These are phyloP conservation scores for Bocquillonia castaneifolia DNA, from an alignment of 441 rosid species.

Conservation along the genomic window DNA sequence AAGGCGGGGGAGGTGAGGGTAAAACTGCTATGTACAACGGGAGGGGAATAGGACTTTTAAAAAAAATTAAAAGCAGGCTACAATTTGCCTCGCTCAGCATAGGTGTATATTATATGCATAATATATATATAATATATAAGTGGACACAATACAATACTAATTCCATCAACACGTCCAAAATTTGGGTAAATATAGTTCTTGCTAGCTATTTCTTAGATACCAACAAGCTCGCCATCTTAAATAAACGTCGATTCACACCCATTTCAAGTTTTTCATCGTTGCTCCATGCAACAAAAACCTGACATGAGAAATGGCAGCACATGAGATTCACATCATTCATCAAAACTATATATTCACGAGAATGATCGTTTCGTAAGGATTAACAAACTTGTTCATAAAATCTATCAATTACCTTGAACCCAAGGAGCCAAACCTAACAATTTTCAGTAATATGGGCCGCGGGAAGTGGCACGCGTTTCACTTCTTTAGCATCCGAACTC, in stretches of 20 bases:
- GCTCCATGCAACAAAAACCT: slow-evolving; percentile 25
- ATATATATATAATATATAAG: slow-evolving; percentile 26
- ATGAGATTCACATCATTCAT: background rate
- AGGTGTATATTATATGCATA: slow-evolving; percentile 8
- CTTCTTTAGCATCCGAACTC: slow-evolving; percentile 46
- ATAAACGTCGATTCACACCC: slow-evolving; percentile 9
- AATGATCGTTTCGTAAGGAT: background rate
- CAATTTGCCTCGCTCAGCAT: slow-evolving; percentile 22
- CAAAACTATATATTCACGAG: background rate
- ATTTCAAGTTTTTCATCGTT: slow-evolving; percentile 13
- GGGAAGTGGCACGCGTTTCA: slow-evolving; percentile 37
- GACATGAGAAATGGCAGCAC: background rate
- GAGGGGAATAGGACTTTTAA: slow-evolving; percentile 4
- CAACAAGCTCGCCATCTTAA: slow-evolving; percentile 21
- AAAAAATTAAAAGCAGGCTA: slow-evolving; percentile 14
- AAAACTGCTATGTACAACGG: slow-evolving; percentile 30
- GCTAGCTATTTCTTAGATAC: slow-evolving; percentile 18
- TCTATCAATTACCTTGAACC: slow-evolving; percentile 25
- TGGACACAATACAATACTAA: slow-evolving; percentile 28
- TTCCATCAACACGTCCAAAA: slow-evolving; percentile 36
- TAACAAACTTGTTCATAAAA: background rate
- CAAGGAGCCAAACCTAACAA: slow-evolving; percentile 26
- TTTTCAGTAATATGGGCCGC: slow-evolving; percentile 32
- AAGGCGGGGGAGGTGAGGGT: background rate
- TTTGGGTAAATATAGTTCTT: slow-evolving; percentile 25